Evolutionary conservation across 805 yeast genomes (phyloP).

Genomic region (Saccharomycopsis javanensis): DNA sequence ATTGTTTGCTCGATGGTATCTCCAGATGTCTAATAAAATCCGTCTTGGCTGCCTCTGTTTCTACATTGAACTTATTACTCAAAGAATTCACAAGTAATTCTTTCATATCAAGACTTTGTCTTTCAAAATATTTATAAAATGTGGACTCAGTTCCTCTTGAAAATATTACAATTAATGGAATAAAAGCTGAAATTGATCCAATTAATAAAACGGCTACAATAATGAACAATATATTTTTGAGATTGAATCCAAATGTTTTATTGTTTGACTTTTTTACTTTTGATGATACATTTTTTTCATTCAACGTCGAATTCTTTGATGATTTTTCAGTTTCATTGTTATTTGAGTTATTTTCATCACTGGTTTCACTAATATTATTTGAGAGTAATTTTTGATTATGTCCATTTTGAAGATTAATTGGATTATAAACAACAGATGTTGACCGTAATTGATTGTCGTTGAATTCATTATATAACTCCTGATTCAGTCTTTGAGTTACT

Average conservation of each 20-base stretch:
- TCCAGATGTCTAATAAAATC: neutral
- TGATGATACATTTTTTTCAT: neutral
- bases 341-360: neutral
- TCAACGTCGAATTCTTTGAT: neutral
- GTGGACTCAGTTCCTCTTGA: slow-evolving; percentile 27
- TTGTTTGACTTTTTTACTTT: neutral
- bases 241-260: neutral
- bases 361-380: neutral
- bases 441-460: neutral
- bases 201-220: slow-evolving; percentile 6
- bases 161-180: slow-evolving; percentile 22
- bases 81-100: slow-evolving; percentile 19
- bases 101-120: slow-evolving; percentile 24
- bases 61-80: neutral
- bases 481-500: neutral
- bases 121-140: slow-evolving; percentile 25
- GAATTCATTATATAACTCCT: neutral
- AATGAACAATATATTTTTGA: neutral
- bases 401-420: neutral
- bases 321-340: neutral
- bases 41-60: neutral
- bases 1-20: neutral
- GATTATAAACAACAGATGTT: neutral
- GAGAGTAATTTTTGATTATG: neutral
- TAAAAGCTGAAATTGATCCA: slow-evolving; percentile 5